Evolutionary conservation across 345 rosid genomes (phyloP).

Genomic region (Stellera chamaejasme): DNA sequence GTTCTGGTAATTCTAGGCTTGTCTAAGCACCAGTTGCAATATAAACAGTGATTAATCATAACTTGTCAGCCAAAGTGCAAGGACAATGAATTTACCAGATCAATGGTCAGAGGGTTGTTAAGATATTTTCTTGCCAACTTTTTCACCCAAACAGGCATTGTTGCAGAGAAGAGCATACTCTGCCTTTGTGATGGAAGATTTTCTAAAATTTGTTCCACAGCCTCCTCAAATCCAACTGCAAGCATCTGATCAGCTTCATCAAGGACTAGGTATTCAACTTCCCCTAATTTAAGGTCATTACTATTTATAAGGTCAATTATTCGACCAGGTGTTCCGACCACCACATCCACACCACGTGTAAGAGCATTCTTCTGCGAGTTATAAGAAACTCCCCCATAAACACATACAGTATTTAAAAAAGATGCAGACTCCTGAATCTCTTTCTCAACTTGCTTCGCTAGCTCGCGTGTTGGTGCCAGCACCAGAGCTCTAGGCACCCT

Average conservation of each 20-base stretch:
- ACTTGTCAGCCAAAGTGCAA: neutral
- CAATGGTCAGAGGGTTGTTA: conserved; percentile 82
- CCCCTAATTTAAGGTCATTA: conserved; percentile 69
- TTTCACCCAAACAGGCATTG: conserved; percentile 97
- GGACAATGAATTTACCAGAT: conserved; percentile 46
- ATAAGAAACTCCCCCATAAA: conserved; percentile 96
- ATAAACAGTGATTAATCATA: too few relatives aligned
- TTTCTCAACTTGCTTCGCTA: conserved; percentile 96
- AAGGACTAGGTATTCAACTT: conserved; percentile 89
- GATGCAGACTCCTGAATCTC: conserved; percentile 92
- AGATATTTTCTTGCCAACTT: conserved; percentile 85
- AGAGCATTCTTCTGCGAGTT: conserved; percentile 71
- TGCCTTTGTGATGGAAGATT: conserved; percentile 80
- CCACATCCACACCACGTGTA: conserved; percentile 90
- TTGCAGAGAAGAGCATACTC: conserved; percentile 99
- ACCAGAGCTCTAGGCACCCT: conserved; percentile 75
- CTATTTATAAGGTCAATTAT: conserved; percentile 77
- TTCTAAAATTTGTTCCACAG: conserved; percentile 77
- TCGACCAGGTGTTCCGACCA: conserved; percentile 98
- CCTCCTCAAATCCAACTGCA: conserved; percentile 97
- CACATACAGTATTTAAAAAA: conserved; percentile 73
- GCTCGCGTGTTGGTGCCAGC: conserved; percentile 83
- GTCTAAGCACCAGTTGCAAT: too few relatives aligned
- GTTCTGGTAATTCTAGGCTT: too few relatives aligned
- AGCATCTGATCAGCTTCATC: conserved; percentile 99